Evolutionary conservation across 2,329 filamentous ascomycete species (phyloP).

Genomic region (Aspergillus nomiae): DNA sequence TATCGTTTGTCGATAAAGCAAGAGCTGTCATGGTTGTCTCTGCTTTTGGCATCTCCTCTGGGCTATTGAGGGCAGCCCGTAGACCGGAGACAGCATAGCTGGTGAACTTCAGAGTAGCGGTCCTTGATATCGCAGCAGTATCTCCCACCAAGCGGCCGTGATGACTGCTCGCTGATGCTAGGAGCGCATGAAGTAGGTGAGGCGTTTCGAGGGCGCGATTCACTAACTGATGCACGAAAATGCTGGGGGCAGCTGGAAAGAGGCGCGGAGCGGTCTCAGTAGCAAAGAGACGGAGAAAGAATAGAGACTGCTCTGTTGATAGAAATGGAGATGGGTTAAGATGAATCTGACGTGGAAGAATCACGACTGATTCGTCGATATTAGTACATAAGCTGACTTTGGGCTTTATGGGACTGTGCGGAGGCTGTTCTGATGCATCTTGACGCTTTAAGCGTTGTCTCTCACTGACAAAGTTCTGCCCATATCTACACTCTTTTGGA

Average conservation of each 20-base stretch:
- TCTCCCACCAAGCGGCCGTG: conserved; percentile 29
- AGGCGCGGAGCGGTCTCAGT: conserved; percentile 29
- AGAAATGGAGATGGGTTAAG: conserved; percentile 23
- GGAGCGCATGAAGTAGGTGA: conserved; percentile 30
- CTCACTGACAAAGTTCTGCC: conserved; percentile 24
- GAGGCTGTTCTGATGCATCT: conserved; percentile 4
- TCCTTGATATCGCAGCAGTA: conserved; percentile 10
- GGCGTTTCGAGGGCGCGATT: conserved; percentile 26
- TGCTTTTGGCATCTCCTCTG: conserved; percentile 16
- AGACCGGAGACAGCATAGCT: conserved; percentile 29
- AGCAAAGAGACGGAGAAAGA: conserved; percentile 29
- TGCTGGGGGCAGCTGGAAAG: conserved; percentile 28
- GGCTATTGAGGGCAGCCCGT: conserved; percentile 20
- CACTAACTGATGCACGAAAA: conserved; percentile 29
- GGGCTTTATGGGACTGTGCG: neutral
- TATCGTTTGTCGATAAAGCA: conserved; percentile 35
- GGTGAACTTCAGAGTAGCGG: conserved; percentile 29
- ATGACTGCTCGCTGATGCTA: conserved; percentile 32
- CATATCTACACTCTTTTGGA: conserved; percentile 28
- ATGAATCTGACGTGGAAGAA: conserved; percentile 15
- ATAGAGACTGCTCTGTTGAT: conserved; percentile 22
- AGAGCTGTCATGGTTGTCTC: conserved; percentile 32
- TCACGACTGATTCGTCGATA: neutral
- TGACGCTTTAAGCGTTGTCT: neutral
- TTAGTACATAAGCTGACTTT: neutral